These are phyloP conservation scores for Coemansia sp. DNA, from an alignment of 192 early-diverging fungal genomes.

Conservation along the genomic window DNA sequence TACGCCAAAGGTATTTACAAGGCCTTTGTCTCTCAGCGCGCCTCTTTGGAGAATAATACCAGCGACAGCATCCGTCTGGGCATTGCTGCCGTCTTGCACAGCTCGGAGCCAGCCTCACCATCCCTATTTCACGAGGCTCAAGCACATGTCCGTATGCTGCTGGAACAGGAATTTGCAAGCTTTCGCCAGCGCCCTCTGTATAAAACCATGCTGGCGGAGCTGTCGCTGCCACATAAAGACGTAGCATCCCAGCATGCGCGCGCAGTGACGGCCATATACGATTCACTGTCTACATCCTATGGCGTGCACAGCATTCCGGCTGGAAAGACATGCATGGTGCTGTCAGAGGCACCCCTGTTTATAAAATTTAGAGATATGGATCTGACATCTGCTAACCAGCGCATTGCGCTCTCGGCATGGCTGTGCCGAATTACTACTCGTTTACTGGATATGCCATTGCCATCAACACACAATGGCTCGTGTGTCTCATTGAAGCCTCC, in stretches of 20 bases:
- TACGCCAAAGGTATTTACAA: conserved; percentile 52
- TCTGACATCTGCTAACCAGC: conserved; percentile 35
- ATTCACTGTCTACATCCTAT: conserved; percentile 32
- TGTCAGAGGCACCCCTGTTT: conserved; percentile 35
- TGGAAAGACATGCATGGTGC: conserved; percentile 31
- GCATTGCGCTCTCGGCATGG: conserved; percentile 42
- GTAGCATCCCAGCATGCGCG: conserved; percentile 14
- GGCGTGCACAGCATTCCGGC: conserved; percentile 20
- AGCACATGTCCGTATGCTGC: conserved; percentile 30
- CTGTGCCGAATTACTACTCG: conserved; percentile 46
- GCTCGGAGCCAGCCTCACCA: conserved; percentile 11
- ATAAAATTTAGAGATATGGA: conserved; percentile 52
- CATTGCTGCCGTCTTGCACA: conserved; percentile 23
- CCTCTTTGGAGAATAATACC: conserved; percentile 51
- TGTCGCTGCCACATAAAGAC: conserved; percentile 26
- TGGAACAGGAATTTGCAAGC: conserved; percentile 38
- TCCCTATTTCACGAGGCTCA: conserved; percentile 42
- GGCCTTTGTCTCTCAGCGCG: conserved; percentile 43
- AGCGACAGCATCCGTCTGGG: conserved; percentile 41
- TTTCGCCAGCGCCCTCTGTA: conserved; percentile 51
- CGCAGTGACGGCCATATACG: conserved; percentile 37
- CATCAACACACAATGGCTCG: conserved; percentile 20
- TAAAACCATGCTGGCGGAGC: conserved; percentile 43
- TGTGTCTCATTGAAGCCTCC: conserved; percentile 10
- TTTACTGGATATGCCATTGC: conserved; percentile 35